Evolutionary conservation across 768 basidiomycete species (phyloP).

Genomic region (Auricularia heimuer): DNA sequence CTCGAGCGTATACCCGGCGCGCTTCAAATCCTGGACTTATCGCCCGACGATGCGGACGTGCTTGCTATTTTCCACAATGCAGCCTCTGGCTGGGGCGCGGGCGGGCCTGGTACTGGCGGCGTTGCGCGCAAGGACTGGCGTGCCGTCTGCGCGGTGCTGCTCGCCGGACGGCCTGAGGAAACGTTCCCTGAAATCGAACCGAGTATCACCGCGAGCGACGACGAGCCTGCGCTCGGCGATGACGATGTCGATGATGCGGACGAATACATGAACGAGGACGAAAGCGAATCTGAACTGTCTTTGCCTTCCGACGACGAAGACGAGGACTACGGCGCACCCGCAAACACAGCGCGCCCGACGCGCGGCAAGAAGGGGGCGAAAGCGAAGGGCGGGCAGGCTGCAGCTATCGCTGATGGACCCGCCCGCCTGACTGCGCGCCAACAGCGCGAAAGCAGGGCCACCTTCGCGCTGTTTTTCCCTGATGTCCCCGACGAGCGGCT

Average conservation of each 20-base stretch:
- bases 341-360: not conserved
- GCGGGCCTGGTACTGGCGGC: constrained; percentile 16
- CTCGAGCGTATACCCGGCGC: constrained; percentile 51
- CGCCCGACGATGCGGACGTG: constrained; percentile 50
- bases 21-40: constrained; percentile 50
- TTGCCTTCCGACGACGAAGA: constrained; percentile 22
- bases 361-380: not conserved
- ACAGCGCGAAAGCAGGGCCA: constrained; percentile 39
- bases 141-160: constrained; percentile 65
- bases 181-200: not conserved
- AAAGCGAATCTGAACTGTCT: constrained; percentile 20
- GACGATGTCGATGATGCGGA: constrained; percentile 14
- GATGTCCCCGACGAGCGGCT: constrained; percentile 36
- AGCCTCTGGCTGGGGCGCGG: constrained; percentile 55
- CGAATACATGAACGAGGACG: constrained; percentile 13
- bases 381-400: not conserved
- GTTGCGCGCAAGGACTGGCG: constrained; percentile 69
- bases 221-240: constrained; percentile 17
- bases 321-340: constrained; percentile 9
- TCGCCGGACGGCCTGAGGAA: constrained; percentile 30
- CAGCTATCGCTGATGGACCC: not conserved
- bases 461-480: constrained; percentile 72
- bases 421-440: constrained; percentile 41
- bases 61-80: constrained; percentile 67
- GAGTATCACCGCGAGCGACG: constrained; percentile 8